Evolutionary conservation across 2,329 filamentous ascomycete genomes (phyloP), one percentile per base, ranked within the genome.

Genomic region (Colletotrichum tofieldiae): DNA sequence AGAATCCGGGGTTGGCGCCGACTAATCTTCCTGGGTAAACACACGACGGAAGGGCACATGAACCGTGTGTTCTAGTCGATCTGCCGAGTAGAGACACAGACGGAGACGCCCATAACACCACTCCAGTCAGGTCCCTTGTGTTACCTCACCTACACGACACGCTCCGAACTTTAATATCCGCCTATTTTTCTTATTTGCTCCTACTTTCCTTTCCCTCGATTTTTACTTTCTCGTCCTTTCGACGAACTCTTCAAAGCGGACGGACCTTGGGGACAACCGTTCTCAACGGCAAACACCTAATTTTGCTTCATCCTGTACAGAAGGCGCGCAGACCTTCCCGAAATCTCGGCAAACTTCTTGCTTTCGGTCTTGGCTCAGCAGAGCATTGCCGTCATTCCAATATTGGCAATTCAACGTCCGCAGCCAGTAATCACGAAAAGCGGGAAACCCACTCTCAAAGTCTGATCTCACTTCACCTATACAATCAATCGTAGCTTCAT

Each of bases 1-100:
- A 54, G 47, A 70, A 65, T 65, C 59, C 65, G 59, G 70, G 70
- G 70, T 70, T 72, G 70, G 70, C 70, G 70, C 65, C 52, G 47
- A 65, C 59, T 69, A 60, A 49, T 64, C 39, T 49, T 16, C 39
- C 26, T 54, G 23, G 45, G 47, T 37, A 37, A 37, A 62, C 35
- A 62, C 35, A 39, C 32, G 37, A 65, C 35, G 11, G 45, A 64
- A 64, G 47, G 49, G 61, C 61, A 64, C 61, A 54, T 64, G 61
- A 43, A 54, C 47, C 23, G 61, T 52, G 20, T 52, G 35, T 64
- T 52, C 9, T n/a, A 63, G 61, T 37, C 37, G 35, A 43, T 55
- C 37, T 45, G 49, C 49, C 49, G 37, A 55, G 61, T n/a, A 52
- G 37, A 54, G 37, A 64, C 49, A 45, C 49, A 35, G 8, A 58